Conservation (phyloP, 495 filamentous ascomycete species). For the Penicillium nucicola region DNA sequence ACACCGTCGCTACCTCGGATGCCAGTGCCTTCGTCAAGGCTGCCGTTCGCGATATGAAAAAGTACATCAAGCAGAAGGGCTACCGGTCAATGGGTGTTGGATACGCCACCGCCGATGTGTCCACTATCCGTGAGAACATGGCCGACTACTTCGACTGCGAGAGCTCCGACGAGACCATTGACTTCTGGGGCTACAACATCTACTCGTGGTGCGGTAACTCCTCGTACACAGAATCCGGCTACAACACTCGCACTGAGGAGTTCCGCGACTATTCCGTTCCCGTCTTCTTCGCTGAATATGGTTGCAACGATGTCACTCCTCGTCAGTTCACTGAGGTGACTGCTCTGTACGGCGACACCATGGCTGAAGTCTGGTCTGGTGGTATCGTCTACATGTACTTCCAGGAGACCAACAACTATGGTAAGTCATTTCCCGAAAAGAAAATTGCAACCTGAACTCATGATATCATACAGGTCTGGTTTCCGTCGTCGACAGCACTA, state of each 20-base stretch:
- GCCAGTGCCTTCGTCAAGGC: constrained; percentile 95
- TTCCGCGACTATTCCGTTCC: constrained; percentile 86
- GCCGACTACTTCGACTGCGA: constrained; percentile 94
- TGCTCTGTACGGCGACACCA: constrained; percentile 74
- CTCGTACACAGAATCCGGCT: constrained; percentile 69
- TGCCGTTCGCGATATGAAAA: constrained; percentile 90
- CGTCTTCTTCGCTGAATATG: constrained; percentile 97
- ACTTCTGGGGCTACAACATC: constrained; percentile 99
- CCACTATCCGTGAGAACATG: constrained; percentile 70
- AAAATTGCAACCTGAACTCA: neutral
- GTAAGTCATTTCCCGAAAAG: constrained; percentile 36
- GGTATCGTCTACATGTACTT: constrained; percentile 99
- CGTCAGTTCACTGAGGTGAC: constrained; percentile 84
- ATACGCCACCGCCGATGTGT: constrained; percentile 91
- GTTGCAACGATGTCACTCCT: constrained; percentile 76
- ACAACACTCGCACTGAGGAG: constrained; percentile 72
- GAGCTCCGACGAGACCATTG: constrained; percentile 59
- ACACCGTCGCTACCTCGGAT: constrained; percentile 73
- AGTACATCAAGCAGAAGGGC: constrained; percentile 75
- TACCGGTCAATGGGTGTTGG: constrained; percentile 83
- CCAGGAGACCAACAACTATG: constrained; percentile 86
- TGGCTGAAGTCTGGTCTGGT: constrained; percentile 85
- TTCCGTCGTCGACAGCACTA: constrained; percentile 55
- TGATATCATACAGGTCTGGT: constrained; percentile 56
- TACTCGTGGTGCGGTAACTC: constrained; percentile 96